phyloP scores from a whole-genome alignment of 306 rosid genomes.

The Vigna trinervia region DNA sequence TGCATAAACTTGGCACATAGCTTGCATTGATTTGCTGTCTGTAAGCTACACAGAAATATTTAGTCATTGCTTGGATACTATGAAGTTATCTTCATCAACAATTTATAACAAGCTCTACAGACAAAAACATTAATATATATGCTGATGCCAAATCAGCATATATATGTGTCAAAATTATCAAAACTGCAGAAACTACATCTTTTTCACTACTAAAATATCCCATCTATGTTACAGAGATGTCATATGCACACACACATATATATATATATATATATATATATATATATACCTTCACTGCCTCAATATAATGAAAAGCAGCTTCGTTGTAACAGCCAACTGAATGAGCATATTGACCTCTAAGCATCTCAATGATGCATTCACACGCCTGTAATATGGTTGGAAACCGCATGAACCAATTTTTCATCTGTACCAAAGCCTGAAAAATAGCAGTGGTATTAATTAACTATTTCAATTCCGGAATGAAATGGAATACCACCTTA shows the following conservation, averaged over 20 bases:
- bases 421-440: slow-evolving; percentile 96
- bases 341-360: slow-evolving; percentile 96
- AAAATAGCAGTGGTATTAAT: slow-evolving; percentile 40
- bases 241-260: background rate
- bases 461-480: slow-evolving; percentile 34
- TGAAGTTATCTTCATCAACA: slow-evolving; percentile 33
- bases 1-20: slow-evolving; percentile 89
- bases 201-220: slow-evolving; percentile 25
- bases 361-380: slow-evolving; percentile 94
- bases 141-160: slow-evolving; percentile 43
- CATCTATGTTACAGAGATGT: slow-evolving; percentile 27
- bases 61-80: slow-evolving; percentile 44
- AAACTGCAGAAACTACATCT: slow-evolving; percentile 38
- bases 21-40: slow-evolving; percentile 94
- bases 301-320: slow-evolving; percentile 87
- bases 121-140: slow-evolving; percentile 29
- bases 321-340: slow-evolving; percentile 85
- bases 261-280: slow-evolving; percentile 37
- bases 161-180: slow-evolving; percentile 27
- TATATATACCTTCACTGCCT: slow-evolving; percentile 76
- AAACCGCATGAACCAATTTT: slow-evolving; percentile 84
- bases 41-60: slow-evolving; percentile 67
- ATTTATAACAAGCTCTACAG: slow-evolving; percentile 17
- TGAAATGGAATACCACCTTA: slow-evolving; percentile 34
- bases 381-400: slow-evolving; percentile 94